A percentile compares a stretch with the other conserved stretches of the same genome.
phyloP scores from a whole-genome alignment of 305 asterid species.

The Fraxinus latifolia region DNA sequence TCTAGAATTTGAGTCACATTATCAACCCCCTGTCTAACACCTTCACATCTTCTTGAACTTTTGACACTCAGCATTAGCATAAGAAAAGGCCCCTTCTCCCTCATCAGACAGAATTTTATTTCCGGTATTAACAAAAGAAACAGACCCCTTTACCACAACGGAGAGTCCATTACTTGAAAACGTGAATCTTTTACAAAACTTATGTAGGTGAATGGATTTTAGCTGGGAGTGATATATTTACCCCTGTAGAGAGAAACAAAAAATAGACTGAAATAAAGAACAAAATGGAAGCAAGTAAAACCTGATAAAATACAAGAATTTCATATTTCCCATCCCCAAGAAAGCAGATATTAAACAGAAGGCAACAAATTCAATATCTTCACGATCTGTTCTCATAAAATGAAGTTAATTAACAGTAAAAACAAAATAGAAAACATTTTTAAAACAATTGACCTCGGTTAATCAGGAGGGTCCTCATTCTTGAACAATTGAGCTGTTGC shows the following conservation, averaged over 20 bases:
- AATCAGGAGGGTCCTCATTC: constrained; percentile 35
- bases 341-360: too few species aligned
- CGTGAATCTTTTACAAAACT: constrained; percentile 27
- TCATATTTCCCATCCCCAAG: too few species aligned
- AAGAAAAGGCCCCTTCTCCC: constrained; percentile 25
- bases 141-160: constrained; percentile 18
- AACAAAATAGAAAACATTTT: not conserved
- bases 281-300: not conserved
- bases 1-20: constrained; percentile 52
- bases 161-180: constrained; percentile 34
- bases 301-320: not conserved
- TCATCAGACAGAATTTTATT: constrained; percentile 24
- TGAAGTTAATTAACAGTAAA: not conserved
- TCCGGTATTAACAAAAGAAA: constrained; percentile 21
- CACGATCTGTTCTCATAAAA: too few species aligned
- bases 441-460: constrained; percentile 31
- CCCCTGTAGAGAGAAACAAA: constrained; percentile 29
- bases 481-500: constrained; percentile 13
- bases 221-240: constrained; percentile 29
- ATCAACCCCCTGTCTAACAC: constrained; percentile 33
- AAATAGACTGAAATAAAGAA: not conserved
- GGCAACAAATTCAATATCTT: too few species aligned
- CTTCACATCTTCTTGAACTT: constrained; percentile 31
- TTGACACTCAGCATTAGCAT: constrained; percentile 25
- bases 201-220: constrained; percentile 26